Evolutionary conservation across 1,284 basidiomycete species (phyloP).

Genomic region (Meripilus lineatus): DNA sequence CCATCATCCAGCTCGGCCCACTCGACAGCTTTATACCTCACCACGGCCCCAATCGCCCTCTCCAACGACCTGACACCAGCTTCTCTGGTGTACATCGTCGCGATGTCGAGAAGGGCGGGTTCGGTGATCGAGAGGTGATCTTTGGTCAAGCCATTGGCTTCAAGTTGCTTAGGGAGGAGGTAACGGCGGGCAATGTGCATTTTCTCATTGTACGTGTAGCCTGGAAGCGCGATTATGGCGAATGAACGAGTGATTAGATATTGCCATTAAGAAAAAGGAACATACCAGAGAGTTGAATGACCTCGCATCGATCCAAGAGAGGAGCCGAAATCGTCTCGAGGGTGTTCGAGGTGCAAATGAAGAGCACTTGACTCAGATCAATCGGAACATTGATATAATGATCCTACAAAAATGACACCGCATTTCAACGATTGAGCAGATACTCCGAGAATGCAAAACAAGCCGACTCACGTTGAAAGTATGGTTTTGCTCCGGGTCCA

Average conservation of each 20-base stretch:
- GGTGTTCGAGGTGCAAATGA: slow-evolving; percentile 86
- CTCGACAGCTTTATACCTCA: slow-evolving; percentile 85
- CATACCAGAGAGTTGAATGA: slow-evolving; percentile 63
- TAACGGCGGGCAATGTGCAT: slow-evolving; percentile 82
- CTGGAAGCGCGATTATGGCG: slow-evolving; percentile 36
- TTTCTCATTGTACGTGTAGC: slow-evolving; percentile 91
- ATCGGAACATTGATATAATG: slow-evolving; percentile 91
- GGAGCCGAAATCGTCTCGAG: slow-evolving; percentile 88
- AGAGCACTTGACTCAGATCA: slow-evolving; percentile 82
- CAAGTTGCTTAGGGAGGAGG: slow-evolving; percentile 81
- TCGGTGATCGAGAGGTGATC: slow-evolving; percentile 42
- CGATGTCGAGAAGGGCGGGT: slow-evolving; percentile 64
- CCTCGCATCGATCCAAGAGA: slow-evolving; percentile 71
- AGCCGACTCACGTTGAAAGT: slow-evolving; percentile 61
- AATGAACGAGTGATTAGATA: slow-evolving; percentile 18
- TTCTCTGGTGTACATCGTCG: slow-evolving; percentile 79
- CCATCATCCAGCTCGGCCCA: slow-evolving; percentile 73
- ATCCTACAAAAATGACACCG: slow-evolving; percentile 44
- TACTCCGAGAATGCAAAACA: not conserved
- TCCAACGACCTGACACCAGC: slow-evolving; percentile 92
- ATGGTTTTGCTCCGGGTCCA: slow-evolving; percentile 91
- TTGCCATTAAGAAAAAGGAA: slow-evolving; percentile 6
- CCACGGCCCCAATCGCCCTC: slow-evolving; percentile 81
- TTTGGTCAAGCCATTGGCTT: slow-evolving; percentile 59
- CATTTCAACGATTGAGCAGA: not conserved